These are phyloP conservation scores for Ophiognomonia clavigignenti-juglandacearum DNA, from an alignment of 2,329 filamentous ascomycete genomes.

Conservation along the genomic window DNA sequence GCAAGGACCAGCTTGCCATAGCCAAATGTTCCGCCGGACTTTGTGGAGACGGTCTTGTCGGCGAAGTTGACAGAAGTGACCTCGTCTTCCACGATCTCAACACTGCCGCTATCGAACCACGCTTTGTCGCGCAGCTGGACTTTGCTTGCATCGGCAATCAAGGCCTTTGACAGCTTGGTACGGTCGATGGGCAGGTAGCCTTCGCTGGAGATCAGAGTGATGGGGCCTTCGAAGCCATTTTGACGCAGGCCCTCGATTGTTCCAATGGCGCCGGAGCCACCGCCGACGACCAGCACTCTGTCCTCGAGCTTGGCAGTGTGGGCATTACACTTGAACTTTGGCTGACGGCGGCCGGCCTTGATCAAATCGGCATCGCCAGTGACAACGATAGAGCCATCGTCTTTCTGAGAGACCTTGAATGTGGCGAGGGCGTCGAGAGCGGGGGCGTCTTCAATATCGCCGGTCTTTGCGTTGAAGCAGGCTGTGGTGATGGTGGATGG, in stretches of 20 bases:
- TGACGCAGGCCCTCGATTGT: constrained; percentile 78
- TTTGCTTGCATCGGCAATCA: constrained; percentile 76
- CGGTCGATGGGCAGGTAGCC: constrained; percentile 86
- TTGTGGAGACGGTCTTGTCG: constrained; percentile 68
- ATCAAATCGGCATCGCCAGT: constrained; percentile 73
- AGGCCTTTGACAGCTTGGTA: constrained; percentile 90
- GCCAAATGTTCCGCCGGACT: constrained; percentile 61
- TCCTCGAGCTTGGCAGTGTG: constrained; percentile 41
- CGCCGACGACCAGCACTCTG: constrained; percentile 80
- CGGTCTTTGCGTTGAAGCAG: constrained; percentile 85
- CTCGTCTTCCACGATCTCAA: constrained; percentile 55
- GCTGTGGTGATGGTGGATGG: constrained; percentile 49
- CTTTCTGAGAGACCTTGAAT: constrained; percentile 75
- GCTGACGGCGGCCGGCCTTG: constrained; percentile 68
- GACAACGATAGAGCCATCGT: constrained; percentile 80
- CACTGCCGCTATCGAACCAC: constrained; percentile 65
- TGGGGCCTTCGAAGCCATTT: constrained; percentile 70
- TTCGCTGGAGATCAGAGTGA: constrained; percentile 82
- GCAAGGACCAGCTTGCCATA: constrained; percentile 91
- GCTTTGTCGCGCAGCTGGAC: constrained; percentile 69
- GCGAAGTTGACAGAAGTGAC: constrained; percentile 75
- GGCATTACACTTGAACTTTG: constrained; percentile 67
- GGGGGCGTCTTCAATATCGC: constrained; percentile 92
- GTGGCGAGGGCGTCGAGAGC: constrained; percentile 80
- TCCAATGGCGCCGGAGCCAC: constrained; percentile 79